Evolutionary conservation across 768 basidiomycete genomes (phyloP).

Genomic region (Tricholoma sp.): DNA sequence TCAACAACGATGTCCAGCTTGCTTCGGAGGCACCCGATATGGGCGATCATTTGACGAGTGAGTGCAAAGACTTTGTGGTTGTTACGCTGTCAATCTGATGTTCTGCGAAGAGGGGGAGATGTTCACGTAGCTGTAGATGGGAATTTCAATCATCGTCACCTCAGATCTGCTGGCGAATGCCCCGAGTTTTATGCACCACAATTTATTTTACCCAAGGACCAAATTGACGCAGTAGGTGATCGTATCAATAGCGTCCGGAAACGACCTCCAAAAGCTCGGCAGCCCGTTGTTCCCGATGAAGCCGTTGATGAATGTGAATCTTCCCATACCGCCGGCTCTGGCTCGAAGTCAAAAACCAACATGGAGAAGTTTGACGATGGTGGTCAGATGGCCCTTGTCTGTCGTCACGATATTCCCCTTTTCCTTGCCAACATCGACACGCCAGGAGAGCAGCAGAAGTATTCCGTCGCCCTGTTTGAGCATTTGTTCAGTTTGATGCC

Average conservation of each 20-base stretch:
- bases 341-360: conserved; percentile 15
- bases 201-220: conserved; percentile 28
- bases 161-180: conserved; percentile 23
- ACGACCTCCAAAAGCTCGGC: neutral
- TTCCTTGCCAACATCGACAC: conserved; percentile 35
- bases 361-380: conserved; percentile 25
- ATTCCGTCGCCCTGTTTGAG: conserved; percentile 28
- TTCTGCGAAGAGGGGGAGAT: conserved; percentile 27
- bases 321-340: conserved; percentile 25
- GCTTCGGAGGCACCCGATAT: conserved; percentile 24
- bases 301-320: conserved; percentile 31
- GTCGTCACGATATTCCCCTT: conserved; percentile 31
- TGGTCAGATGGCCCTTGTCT: conserved; percentile 34
- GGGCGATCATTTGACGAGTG: conserved; percentile 18
- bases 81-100: neutral
- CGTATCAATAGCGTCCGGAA: conserved; percentile 21
- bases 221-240: conserved; percentile 27
- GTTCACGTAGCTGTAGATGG: conserved; percentile 33
- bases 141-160: conserved; percentile 35
- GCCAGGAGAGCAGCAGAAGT: conserved; percentile 34
- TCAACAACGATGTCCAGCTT: conserved; percentile 26
- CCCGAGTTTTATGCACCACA: conserved; percentile 26
- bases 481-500: conserved; percentile 26
- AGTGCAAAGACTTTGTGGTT: conserved; percentile 3
- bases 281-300: conserved; percentile 22